These are phyloP conservation scores for Debaryomycetaceae sp. DNA, from an alignment of 1,139 yeast genomes.

Conservation along the genomic window DNA sequence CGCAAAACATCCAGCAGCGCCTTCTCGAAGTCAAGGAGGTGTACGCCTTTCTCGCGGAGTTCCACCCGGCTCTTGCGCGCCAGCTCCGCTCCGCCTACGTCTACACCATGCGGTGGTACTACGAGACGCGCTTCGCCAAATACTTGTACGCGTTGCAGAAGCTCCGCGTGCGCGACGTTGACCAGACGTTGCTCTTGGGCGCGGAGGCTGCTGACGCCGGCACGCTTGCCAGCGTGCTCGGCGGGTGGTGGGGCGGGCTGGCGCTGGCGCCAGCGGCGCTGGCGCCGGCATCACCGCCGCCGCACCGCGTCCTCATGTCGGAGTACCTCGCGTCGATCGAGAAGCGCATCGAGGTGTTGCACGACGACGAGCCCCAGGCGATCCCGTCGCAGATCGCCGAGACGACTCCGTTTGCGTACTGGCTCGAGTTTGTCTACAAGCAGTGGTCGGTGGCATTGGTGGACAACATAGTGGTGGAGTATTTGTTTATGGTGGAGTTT, in stretches of 20 bases:
- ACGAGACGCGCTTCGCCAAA: constrained; percentile 70
- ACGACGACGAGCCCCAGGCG: constrained; percentile 28
- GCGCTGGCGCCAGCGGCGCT: constrained; percentile 20
- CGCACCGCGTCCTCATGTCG: constrained; percentile 19
- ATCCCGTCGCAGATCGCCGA: constrained; percentile 87
- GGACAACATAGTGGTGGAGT: constrained; percentile 78
- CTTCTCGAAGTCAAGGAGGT: constrained; percentile 59
- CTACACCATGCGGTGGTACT: constrained; percentile 92
- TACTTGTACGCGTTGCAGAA: constrained; percentile 74
- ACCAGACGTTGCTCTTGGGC: constrained; percentile 51
- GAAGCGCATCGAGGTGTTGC: constrained; percentile 50
- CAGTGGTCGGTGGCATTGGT: constrained; percentile 70
- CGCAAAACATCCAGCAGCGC: constrained; percentile 71
- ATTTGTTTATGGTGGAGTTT: constrained; percentile 66
- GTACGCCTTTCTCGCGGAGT: constrained; percentile 50
- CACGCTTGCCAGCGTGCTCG: too few relatives aligned
- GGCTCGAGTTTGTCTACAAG: constrained; percentile 70
- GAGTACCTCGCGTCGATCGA: constrained; percentile 57
- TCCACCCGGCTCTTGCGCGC: constrained; percentile 62
- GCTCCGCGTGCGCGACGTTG: constrained; percentile 49
- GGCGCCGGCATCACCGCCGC: constrained; percentile 6
- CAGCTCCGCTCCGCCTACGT: constrained; percentile 78
- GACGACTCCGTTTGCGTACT: constrained; percentile 58
- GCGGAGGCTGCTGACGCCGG: constrained; percentile 20
- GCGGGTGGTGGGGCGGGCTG: constrained; percentile 22